phyloP scores from a whole-genome alignment of 768 basidiomycete species.

The Favolaschia claudopus region DNA sequence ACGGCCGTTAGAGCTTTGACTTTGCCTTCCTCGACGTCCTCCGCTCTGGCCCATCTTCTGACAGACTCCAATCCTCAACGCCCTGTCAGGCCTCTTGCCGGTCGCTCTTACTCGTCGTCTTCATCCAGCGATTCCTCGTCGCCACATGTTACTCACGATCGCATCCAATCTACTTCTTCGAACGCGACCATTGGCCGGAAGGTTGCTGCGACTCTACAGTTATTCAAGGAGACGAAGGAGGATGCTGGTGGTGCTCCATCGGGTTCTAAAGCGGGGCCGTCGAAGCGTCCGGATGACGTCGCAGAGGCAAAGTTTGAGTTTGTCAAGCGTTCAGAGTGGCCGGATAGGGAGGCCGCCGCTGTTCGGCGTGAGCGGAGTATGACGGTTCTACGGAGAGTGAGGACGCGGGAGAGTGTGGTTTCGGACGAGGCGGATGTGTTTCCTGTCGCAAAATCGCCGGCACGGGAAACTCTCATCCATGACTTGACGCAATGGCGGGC shows the following conservation, averaged over 20 bases:
- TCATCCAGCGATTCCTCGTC: conserved; percentile 43
- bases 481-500: conserved; percentile 68
- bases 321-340: conserved; percentile 87
- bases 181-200: conserved; percentile 74
- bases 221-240: conserved; percentile 79
- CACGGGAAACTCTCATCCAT: conserved; percentile 51
- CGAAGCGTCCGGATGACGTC: conserved; percentile 58
- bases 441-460: conserved; percentile 44
- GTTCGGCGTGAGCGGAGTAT: conserved; percentile 74
- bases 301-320: conserved; percentile 79
- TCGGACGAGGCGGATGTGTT: conserved; percentile 37
- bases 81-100: conserved; percentile 39
- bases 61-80: conserved; percentile 38
- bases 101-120: conserved; percentile 44
- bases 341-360: conserved; percentile 77
- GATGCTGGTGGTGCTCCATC: conserved; percentile 41
- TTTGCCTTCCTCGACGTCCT: conserved; percentile 41
- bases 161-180: conserved; percentile 35
- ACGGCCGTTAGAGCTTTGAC: conserved; percentile 48
- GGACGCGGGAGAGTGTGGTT: conserved; percentile 55
- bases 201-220: conserved; percentile 81
- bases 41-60: conserved; percentile 39
- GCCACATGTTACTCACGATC: conserved; percentile 36
- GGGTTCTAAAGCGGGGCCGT: conserved; percentile 43
- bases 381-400: conserved; percentile 62